Percentiles rank a stretch among this genome's conserved stretches.
These are phyloP conservation scores for Dimocarpus longan DNA, from an alignment of 345 rosid genomes.

Conservation along the genomic window DNA sequence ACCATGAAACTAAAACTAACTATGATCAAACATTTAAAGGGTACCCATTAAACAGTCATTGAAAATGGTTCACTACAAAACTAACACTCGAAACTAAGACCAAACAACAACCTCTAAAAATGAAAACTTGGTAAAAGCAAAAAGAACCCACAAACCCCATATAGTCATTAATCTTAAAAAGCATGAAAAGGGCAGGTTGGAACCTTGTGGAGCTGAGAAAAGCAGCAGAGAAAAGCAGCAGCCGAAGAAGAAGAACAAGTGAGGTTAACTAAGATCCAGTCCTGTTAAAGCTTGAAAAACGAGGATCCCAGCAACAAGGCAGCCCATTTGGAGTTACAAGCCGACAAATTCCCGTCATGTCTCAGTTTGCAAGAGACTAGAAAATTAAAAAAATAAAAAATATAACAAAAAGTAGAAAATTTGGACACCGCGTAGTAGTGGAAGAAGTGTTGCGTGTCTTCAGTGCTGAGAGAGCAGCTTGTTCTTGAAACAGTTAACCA, in stretches of 20 bases:
- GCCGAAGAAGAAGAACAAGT: neutral
- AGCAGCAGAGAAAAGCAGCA: neutral
- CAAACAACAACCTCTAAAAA: neutral
- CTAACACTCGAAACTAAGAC: neutral
- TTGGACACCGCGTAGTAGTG: neutral
- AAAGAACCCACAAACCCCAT: neutral
- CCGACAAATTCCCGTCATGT: neutral
- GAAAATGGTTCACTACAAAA: neutral
- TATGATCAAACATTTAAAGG: neutral
- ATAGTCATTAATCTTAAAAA: neutral
- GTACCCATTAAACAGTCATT: neutral
- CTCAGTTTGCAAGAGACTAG: neutral
- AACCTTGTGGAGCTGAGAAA: conserved; percentile 7
- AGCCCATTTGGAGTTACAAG: neutral
- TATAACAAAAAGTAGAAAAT: neutral
- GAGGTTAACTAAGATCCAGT: conserved; percentile 5
- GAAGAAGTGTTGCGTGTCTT: neutral
- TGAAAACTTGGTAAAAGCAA: neutral
- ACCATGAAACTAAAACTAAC: conserved; percentile 14
- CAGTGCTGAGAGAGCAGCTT: too few relatives aligned
- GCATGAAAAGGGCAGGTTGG: neutral
- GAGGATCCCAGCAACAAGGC: neutral
- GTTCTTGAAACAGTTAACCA: conserved; percentile 4
- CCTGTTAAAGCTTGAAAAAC: conserved; percentile 4
- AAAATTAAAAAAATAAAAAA: too few relatives aligned